Base-by-base conservation (phyloP, 352 stramenopile species). In the Phytophthora europaea region DNA sequence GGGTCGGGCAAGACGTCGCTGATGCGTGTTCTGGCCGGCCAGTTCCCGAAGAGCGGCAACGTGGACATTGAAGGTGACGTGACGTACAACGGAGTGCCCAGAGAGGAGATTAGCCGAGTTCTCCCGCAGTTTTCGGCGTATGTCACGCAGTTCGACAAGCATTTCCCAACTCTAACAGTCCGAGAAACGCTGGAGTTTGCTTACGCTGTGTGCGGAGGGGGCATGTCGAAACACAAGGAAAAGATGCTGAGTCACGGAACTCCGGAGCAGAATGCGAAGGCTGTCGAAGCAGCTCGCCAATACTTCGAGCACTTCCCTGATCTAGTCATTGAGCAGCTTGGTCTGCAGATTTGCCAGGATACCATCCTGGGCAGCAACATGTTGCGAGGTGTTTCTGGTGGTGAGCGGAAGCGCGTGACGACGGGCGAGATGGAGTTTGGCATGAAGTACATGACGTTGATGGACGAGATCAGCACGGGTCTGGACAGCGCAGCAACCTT, bases 381-480 rank as follows among this genome's bases (percentile, higher is more conserved):
- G 56, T 45, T 80, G 6, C 79, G 84, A 34, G 86, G 86, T 26
- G 79, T 93, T 22, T 91, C 83, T 6, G 84, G 86, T 7, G 85
- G 86, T 3, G 84, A 94, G 51, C 72, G 81, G 10, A 91, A 90
- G 75, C 81, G 86, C 12, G 83, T 93, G 34, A 93, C 85, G 6
- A 83, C 76, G 0, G 85, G 84, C 23, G 83, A 93, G 75, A 98
- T 98, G 83, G 73, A 95, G 45, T 86, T 94, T 54, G 77, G 80
- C n/a, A 73, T 80, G 52, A 82, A 86, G 65, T 86, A 81, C 57
- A 84, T 97, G 36, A 72, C 89, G n/a, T 85, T 94, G 38, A 87
- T 89, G 71, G 95, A 99, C 72, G 89, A 97, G 77, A 98, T 99
- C 70, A 95, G 84, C 54, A 98, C 93, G 4, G 95, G 95, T 6